These are phyloP conservation scores for Phytophthora hibernalis DNA, from an alignment of 352 stramenopile species.

Conservation along the genomic window DNA sequence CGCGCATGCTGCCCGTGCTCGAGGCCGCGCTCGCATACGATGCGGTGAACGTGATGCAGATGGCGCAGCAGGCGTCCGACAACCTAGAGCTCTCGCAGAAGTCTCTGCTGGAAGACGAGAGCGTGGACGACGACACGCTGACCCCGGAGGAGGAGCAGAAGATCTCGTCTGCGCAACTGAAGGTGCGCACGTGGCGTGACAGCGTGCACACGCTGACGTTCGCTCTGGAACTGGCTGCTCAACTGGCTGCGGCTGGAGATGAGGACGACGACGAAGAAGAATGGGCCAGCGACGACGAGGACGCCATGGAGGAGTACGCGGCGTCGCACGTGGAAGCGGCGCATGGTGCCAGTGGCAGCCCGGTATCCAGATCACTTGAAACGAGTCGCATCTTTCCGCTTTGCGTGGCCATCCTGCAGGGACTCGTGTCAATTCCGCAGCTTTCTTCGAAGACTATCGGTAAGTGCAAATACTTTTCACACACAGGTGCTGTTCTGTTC, in stretches of 20 bases:
- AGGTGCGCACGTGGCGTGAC: constrained; percentile 80
- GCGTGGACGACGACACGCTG: constrained; percentile 68
- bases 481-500: background rate
- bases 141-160: constrained; percentile 66
- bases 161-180: constrained; percentile 70
- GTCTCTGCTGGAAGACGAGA: constrained; percentile 69
- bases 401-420: constrained; percentile 76
- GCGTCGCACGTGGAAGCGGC: constrained; percentile 59
- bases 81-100: constrained; percentile 65
- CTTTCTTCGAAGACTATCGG: constrained; percentile 57
- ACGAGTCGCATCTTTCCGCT: constrained; percentile 60
- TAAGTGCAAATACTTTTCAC: constrained; percentile 24
- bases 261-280: constrained; percentile 83
- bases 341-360: constrained; percentile 19
- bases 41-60: constrained; percentile 73
- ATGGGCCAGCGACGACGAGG: constrained; percentile 89
- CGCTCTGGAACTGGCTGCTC: constrained; percentile 78
- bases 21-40: constrained; percentile 83
- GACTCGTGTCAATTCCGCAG: constrained; percentile 74
- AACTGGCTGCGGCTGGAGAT: constrained; percentile 60
- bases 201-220: constrained; percentile 82
- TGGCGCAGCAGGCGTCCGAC: constrained; percentile 74
- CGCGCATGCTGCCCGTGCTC: constrained; percentile 70
- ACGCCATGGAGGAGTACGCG: constrained; percentile 86
- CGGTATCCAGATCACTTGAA: constrained; percentile 45